phyloP scores from a whole-genome alignment of 805 yeast species.

The Sugiyamaella americana region DNA sequence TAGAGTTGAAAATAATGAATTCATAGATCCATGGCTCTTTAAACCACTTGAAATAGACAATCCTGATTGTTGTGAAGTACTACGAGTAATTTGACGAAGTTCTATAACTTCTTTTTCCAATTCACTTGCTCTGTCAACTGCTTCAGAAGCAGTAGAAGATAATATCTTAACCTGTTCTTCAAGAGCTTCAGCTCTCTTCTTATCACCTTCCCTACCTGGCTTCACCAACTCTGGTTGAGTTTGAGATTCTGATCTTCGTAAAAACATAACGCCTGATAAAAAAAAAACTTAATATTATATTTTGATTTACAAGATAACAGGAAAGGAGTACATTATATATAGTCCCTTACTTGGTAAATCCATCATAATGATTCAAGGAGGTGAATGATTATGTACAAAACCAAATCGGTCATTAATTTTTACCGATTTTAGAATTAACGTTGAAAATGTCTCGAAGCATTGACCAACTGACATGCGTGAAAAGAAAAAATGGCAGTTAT shows the following conservation, averaged over 20 bases:
- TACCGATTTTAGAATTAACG: not conserved
- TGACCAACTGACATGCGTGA: not conserved
- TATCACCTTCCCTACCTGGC: slow-evolving; percentile 25
- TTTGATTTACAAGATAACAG: not conserved
- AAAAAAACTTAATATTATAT: not conserved
- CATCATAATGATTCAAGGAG: too few relatives aligned
- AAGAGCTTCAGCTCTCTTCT: slow-evolving; percentile 19
- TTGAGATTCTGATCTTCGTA: slow-evolving; percentile 4
- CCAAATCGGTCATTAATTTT: not conserved
- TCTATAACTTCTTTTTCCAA: slow-evolving; percentile 22
- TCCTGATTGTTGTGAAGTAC: slow-evolving; percentile 1
- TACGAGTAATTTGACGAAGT: not conserved
- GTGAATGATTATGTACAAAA: too few relatives aligned
- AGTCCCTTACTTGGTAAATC: not conserved
- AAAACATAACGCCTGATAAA: slow-evolving; percentile 1
- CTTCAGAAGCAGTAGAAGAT: slow-evolving; percentile 22
- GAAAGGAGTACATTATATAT: not conserved
- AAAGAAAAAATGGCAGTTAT: not conserved
- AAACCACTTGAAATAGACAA: not conserved
- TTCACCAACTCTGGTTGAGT: slow-evolving; percentile 9
- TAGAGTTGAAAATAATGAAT: slow-evolving; percentile 10
- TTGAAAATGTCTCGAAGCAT: not conserved
- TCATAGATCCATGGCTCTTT: slow-evolving; percentile 3
- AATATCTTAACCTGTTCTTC: slow-evolving; percentile 23
- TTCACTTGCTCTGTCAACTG: slow-evolving; percentile 21